Evolutionary conservation across 2,329 filamentous ascomycete genomes (phyloP).

Genomic region (Hymenoscyphus infarciens): DNA sequence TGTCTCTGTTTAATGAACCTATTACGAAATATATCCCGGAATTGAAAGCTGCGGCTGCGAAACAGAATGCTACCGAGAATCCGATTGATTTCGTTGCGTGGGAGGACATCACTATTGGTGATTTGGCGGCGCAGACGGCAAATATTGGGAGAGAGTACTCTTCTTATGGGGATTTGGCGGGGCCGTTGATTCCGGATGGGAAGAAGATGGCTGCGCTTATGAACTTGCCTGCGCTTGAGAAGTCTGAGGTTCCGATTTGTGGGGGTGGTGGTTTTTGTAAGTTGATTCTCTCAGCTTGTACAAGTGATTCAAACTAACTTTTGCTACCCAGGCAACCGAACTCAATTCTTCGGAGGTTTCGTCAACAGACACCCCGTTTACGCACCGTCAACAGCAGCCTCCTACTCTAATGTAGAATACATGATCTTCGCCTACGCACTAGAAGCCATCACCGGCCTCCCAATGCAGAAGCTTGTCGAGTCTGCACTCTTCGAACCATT

Average conservation of each 20-base stretch:
- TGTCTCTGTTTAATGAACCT: background rate
- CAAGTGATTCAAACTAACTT: background rate
- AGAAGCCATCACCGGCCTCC: slow-evolving; percentile 37
- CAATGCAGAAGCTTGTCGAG: slow-evolving; percentile 31
- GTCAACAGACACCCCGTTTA: slow-evolving; percentile 34
- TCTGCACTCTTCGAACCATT: slow-evolving; percentile 34
- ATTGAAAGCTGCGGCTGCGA: background rate
- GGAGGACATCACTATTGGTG: slow-evolving; percentile 16
- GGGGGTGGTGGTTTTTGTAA: background rate
- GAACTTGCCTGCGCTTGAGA: background rate
- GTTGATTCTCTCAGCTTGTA: background rate
- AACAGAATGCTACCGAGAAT: slow-evolving; percentile 1
- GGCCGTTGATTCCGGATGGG: background rate
- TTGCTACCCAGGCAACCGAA: background rate
- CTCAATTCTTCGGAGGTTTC: slow-evolving; percentile 19
- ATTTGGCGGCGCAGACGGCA: slow-evolving; percentile 10
- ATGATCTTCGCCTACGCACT: slow-evolving; percentile 38
- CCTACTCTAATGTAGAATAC: slow-evolving; percentile 39
- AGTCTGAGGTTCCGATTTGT: background rate
- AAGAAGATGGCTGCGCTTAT: background rate
- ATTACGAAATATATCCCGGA: background rate
- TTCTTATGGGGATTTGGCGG: background rate
- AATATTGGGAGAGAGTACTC: slow-evolving; percentile 2
- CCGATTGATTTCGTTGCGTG: slow-evolving; percentile 12
- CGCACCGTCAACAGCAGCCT: slow-evolving; percentile 33